Percentiles rank a stretch among this genome's conserved stretches.
These are phyloP conservation scores for Solanum chiquidenum DNA, from an alignment of 257 asterid species.

Conservation along the genomic window DNA sequence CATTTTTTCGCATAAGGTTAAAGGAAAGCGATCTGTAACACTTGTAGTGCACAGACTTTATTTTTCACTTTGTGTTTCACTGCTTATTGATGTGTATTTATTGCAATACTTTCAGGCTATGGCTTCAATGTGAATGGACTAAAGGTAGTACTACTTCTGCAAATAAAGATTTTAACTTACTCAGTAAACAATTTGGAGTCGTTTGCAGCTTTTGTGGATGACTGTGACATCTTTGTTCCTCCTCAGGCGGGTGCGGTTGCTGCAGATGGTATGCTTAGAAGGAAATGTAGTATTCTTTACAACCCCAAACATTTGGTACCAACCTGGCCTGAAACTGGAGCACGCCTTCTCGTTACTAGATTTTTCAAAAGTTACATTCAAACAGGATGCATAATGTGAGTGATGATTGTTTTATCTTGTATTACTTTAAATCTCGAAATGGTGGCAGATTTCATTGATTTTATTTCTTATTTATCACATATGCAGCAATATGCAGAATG, in stretches of 20 bases:
- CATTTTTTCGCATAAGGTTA: background rate
- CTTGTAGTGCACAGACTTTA: background rate
- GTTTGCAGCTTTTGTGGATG: background rate
- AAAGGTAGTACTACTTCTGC: constrained; percentile 31
- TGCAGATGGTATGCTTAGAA: constrained; percentile 45
- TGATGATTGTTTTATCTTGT: background rate
- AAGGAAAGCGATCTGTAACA: background rate
- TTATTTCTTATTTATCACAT: background rate
- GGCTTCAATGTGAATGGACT: constrained; percentile 66
- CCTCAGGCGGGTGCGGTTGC: constrained; percentile 63
- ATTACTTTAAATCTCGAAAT: background rate
- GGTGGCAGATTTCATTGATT: background rate
- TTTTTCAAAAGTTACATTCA: constrained; percentile 47
- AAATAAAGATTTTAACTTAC: background rate
- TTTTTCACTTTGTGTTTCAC: background rate
- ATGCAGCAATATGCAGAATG: background rate
- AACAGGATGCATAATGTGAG: constrained; percentile 67
- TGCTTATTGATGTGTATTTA: background rate
- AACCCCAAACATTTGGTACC: constrained; percentile 65
- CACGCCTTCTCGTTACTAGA: constrained; percentile 54
- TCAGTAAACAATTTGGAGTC: background rate
- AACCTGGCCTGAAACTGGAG: constrained; percentile 72
- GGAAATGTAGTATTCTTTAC: constrained; percentile 11
- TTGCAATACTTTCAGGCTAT: constrained; percentile 35
- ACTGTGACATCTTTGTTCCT: background rate